Base-by-base conservation (phyloP, 1,139 yeast genomes). In the Candida sp. region DNA sequence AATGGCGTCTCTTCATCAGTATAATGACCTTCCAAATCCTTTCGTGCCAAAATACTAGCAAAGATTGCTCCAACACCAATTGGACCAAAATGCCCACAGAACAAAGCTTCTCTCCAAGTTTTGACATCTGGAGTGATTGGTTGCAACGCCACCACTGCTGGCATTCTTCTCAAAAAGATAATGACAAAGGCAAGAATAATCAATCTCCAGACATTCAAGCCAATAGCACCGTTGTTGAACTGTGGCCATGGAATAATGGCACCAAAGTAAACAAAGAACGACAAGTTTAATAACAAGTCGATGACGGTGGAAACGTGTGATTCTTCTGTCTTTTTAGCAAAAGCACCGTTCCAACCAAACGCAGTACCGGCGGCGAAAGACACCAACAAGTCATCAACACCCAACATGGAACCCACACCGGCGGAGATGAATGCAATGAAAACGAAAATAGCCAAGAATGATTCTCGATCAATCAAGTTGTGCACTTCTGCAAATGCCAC, bases 11-110 rank as follows among this genome's bases (percentile, higher is more conserved):
- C 85, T 46, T 81, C 85, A 2, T 75, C 77, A 9, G 83, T 78
- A 55, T 62, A 73, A 56, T 73, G 75, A 9, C 74, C 77, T 63
- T 91, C 97, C 44, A 94, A 76, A 58, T 90, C 94, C 17, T 85
- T 83, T 58, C 96, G 81, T 1, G 97, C 94, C 59, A 93, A 74
- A 53, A 94, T 88, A 11, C 93, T 86, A 23, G 97, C 96, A 70
- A 90, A 94, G 23, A 94, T 83, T 1, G 98, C 98, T 57, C 98
- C 98, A 8, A 94, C 99, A 50, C 99, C 99, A 65, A 94, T 91
- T 7, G 99, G 99, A 44, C 99, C 99, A 68, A 94, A 94, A 72
- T 94, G 98, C 25, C 98, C 98, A 68, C 96, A 93, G 64, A 94
- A 92, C 6, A 94, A 65, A 0, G 98, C 98, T 65, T 94, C 98